Evolutionary conservation across 805 yeast species (phyloP).

Genomic region (Hanseniaspora taiwanica): DNA sequence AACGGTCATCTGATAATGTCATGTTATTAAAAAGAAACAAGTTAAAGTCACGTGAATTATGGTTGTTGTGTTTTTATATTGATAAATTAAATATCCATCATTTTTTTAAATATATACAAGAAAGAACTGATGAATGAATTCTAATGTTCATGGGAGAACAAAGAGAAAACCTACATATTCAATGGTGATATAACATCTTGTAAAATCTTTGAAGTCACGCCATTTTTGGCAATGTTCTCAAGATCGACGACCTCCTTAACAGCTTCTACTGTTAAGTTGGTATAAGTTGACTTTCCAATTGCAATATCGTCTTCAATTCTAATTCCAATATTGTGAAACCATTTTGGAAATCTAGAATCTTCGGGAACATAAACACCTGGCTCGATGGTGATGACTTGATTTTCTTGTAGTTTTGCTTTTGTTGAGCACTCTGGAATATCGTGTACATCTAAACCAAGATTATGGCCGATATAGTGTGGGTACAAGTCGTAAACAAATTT

Average conservation of each 20-base stretch:
- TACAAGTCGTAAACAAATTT: slow-evolving; percentile 44
- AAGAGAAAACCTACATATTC: not conserved
- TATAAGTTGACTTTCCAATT: slow-evolving; percentile 44
- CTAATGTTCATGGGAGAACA: no score
- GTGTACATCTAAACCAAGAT: slow-evolving; percentile 84
- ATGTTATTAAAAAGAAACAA: no score
- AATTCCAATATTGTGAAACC: slow-evolving; percentile 79
- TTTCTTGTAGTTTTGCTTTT: slow-evolving; percentile 36
- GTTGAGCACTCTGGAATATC: slow-evolving; percentile 60
- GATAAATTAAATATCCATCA: no score
- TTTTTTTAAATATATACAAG: no score
- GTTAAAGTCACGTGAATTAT: no score
- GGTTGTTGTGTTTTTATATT: no score
- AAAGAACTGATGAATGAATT: no score
- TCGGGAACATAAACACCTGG: slow-evolving; percentile 90
- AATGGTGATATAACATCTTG: slow-evolving; percentile 29
- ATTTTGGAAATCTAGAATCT: slow-evolving; percentile 54
- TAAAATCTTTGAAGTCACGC: slow-evolving; percentile 37
- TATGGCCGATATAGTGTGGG: slow-evolving; percentile 95
- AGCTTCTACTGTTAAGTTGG: slow-evolving; percentile 65
- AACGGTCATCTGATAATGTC: no score
- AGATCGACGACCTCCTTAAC: slow-evolving; percentile 77
- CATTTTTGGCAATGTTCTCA: slow-evolving; percentile 50
- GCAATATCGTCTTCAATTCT: slow-evolving; percentile 92
- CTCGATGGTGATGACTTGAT: slow-evolving; percentile 87